Percentiles rank a stretch among this genome's conserved stretches.
These are phyloP conservation scores for Carex parvula DNA, from an alignment of 176 grass and related monocot species.

Conservation along the genomic window DNA sequence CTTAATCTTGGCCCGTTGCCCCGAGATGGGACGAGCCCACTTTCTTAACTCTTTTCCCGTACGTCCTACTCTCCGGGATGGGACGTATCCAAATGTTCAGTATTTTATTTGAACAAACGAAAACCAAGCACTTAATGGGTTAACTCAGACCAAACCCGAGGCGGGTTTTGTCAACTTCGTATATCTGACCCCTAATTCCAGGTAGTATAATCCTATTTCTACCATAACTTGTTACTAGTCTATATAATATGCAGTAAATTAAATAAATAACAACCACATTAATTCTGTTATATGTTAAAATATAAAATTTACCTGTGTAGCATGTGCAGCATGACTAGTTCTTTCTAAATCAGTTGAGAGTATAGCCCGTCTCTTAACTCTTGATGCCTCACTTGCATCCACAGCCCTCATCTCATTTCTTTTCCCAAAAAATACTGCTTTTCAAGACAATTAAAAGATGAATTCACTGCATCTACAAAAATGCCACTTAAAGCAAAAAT, in stretches of 20 bases:
- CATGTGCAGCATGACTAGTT: not conserved
- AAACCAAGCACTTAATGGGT: not conserved
- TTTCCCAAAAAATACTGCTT: conserved; percentile 1
- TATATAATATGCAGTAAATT: not conserved
- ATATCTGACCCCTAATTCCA: not conserved
- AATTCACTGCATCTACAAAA: not conserved
- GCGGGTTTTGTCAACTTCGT: not conserved
- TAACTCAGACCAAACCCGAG: not conserved
- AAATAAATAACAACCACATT: not conserved
- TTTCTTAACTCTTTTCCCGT: no score
- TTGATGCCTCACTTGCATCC: not conserved
- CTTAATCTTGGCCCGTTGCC: no score
- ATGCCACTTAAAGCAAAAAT: not conserved
- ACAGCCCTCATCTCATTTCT: not conserved
- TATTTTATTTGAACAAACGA: not conserved
- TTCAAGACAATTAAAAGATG: not conserved
- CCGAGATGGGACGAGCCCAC: no score
- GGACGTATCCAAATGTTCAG: no score
- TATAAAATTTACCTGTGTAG: not conserved
- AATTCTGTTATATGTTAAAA: not conserved
- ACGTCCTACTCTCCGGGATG: no score
- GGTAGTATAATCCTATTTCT: not conserved
- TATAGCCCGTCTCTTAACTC: not conserved
- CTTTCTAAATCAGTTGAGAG: not conserved
- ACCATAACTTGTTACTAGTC: not conserved